Percentiles rank a stretch among this genome's conserved stretches.
Conservation (phyloP, 2,329 filamentous ascomycete genomes). For the Zymoseptoria passerinii region DNA sequence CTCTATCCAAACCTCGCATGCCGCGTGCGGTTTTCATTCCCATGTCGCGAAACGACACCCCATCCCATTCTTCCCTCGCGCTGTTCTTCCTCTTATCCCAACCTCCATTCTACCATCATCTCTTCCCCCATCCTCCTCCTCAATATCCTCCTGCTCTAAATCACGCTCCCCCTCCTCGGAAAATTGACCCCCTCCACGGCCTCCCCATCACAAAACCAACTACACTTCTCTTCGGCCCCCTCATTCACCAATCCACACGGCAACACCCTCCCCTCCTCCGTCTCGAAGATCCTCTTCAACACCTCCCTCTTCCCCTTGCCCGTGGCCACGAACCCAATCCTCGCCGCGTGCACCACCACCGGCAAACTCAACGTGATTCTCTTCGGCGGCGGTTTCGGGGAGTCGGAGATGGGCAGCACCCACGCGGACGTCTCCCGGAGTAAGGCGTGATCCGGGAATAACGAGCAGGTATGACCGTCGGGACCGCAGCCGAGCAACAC, state of each 20-base stretch:
- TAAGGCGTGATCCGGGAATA: constrained; percentile 85
- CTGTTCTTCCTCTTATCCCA: not conserved
- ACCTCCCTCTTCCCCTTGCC: constrained; percentile 84
- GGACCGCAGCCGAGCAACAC: constrained; percentile 88
- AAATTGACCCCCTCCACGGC: constrained; percentile 81
- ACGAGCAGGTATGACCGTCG: constrained; percentile 92
- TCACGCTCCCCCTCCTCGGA: constrained; percentile 58
- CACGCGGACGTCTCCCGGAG: constrained; percentile 81
- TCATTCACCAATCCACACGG: constrained; percentile 86
- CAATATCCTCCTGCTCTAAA: constrained; percentile 11
- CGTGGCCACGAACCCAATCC: constrained; percentile 85
- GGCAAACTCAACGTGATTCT: constrained; percentile 89
- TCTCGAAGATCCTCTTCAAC: constrained; percentile 84
- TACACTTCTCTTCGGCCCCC: constrained; percentile 73
- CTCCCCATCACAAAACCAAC: constrained; percentile 86
- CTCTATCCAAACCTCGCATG: too few relatives aligned
- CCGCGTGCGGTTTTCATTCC: not conserved
- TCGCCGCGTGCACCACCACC: constrained; percentile 77
- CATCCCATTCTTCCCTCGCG: not conserved
- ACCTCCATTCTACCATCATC: not conserved
- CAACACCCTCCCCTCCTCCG: constrained; percentile 60
- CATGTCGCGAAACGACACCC: not conserved
- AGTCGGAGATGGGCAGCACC: constrained; percentile 87
- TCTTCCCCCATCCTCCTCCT: not conserved
- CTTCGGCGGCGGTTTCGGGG: constrained; percentile 84